Percentiles rank a stretch among this genome's conserved stretches.
phyloP scores from a whole-genome alignment of 73 alveolate species.

The Uronychia binucleata region DNA sequence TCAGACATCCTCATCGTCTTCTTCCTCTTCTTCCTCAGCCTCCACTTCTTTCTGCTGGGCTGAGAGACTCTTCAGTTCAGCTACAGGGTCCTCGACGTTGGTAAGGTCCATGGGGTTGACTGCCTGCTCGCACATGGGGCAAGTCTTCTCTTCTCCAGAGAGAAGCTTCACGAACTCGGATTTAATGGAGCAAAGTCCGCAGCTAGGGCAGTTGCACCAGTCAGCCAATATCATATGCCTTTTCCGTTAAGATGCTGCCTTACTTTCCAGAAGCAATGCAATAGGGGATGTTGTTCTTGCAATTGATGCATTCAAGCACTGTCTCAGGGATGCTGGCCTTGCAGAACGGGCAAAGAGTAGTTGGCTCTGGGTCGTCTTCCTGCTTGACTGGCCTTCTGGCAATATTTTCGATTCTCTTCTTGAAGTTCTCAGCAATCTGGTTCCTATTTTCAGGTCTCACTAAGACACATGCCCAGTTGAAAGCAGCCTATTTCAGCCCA shows the following conservation, averaged over 20 bases:
- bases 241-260: background rate
- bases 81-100: constrained; percentile 53
- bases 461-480: constrained; percentile 97
- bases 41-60: constrained; percentile 55
- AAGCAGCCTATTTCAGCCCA: constrained; percentile 91
- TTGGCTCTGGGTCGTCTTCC: constrained; percentile 92
- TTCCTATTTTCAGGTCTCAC: constrained; percentile 97
- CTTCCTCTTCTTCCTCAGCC: constrained; percentile 42
- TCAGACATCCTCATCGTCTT: constrained; percentile 44
- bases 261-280: constrained; percentile 96
- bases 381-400: constrained; percentile 93
- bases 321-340: constrained; percentile 89
- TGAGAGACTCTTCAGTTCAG: constrained; percentile 55
- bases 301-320: constrained; percentile 89
- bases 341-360: constrained; percentile 97
- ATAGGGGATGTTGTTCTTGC: constrained; percentile 96
- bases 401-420: constrained; percentile 87
- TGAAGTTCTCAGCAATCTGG: constrained; percentile 89
- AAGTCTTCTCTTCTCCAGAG: constrained; percentile 46
- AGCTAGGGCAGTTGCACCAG: constrained; percentile 91
- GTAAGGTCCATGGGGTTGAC: constrained; percentile 38
- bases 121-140: constrained; percentile 67
- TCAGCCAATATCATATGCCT: constrained; percentile 88
- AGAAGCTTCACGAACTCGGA: constrained; percentile 43
- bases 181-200: constrained; percentile 87